phyloP scores from a whole-genome alignment of 129 eudicot species.

The Artemisia annua region DNA sequence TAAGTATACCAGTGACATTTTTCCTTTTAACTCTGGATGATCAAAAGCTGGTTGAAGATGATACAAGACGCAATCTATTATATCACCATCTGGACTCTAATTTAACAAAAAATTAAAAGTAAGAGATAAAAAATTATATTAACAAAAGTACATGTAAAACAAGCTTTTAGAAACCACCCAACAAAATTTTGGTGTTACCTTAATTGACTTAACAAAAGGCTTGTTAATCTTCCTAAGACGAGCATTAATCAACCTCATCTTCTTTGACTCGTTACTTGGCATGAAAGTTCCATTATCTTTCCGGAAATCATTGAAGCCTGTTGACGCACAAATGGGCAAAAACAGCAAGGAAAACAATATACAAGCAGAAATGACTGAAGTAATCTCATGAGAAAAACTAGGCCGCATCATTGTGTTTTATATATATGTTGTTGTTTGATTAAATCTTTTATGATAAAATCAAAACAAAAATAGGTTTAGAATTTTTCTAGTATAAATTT shows the following conservation, averaged over 20 bases:
- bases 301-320: background rate
- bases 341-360: background rate
- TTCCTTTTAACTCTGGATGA: background rate
- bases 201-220: conserved; percentile 3
- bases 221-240: background rate
- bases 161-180: background rate
- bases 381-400: background rate
- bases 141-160: background rate
- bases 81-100: background rate
- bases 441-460: no score
- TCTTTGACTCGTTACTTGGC: background rate
- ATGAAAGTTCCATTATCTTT: background rate
- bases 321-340: background rate
- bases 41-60: conserved; percentile 3
- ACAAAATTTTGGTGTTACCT: background rate
- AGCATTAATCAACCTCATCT: background rate
- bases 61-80: background rate
- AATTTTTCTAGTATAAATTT: no score
- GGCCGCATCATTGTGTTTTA: background rate
- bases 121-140: background rate
- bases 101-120: background rate
- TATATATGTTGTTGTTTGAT: background rate
- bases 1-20: background rate
- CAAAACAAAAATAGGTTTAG: no score
- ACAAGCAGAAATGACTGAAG: background rate